These are phyloP conservation scores for Quercus mongolica DNA, from an alignment of 306 rosid species.

Conservation along the genomic window DNA sequence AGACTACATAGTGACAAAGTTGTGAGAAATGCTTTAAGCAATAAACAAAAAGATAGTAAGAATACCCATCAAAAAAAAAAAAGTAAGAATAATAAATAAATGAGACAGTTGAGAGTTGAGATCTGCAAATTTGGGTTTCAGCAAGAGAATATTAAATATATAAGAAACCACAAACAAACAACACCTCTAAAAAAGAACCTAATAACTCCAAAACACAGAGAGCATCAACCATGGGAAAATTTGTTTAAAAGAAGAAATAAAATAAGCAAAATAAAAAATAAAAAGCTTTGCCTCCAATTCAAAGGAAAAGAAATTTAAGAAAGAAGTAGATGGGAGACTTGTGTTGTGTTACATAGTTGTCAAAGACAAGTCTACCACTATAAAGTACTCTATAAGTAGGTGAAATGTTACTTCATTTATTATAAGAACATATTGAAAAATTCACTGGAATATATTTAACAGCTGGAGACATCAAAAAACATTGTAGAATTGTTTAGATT, in stretches of 20 bases:
- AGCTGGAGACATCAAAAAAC: constrained; percentile 10
- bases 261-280: background rate
- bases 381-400: background rate
- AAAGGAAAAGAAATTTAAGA: background rate
- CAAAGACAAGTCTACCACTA: background rate
- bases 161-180: no score
- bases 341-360: background rate
- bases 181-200: no score
- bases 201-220: no score
- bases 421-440: background rate
- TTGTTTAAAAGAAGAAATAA: background rate
- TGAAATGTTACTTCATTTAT: background rate
- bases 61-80: no score
- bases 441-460: background rate
- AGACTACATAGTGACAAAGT: no score
- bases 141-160: no score
- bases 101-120: no score
- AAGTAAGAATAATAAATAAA: no score
- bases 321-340: background rate
- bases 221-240: no score
- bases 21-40: no score
- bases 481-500: background rate
- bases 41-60: no score
- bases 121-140: no score
- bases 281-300: background rate